These are phyloP conservation scores for Komagataella pastoris DNA, from an alignment of 805 yeast species.

Conservation along the genomic window DNA sequence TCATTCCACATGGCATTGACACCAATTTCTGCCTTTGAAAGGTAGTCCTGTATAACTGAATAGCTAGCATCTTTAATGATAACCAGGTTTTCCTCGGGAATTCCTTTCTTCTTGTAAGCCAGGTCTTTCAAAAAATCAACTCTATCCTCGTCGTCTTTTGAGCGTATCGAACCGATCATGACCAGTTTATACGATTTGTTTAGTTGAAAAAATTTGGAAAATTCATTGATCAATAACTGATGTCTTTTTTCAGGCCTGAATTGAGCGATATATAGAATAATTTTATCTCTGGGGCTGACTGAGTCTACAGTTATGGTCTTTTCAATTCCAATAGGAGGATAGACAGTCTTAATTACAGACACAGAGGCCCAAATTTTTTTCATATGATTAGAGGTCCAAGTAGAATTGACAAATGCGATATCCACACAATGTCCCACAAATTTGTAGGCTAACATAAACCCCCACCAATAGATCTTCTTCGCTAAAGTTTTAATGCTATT, in stretches of 20 bases:
- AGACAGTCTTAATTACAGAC: constrained; percentile 28
- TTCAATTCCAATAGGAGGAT: constrained; percentile 86
- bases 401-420: constrained; percentile 64
- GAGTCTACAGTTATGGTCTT: constrained; percentile 12
- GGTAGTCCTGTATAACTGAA: constrained; percentile 37
- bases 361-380: constrained; percentile 44
- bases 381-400: constrained; percentile 86
- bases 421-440: constrained; percentile 55
- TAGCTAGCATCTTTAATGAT: constrained; percentile 70
- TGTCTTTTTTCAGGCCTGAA: constrained; percentile 95
- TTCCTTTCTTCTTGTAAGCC: constrained; percentile 24
- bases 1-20: constrained; percentile 99
- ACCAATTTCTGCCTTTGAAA: constrained; percentile 55
- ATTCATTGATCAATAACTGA: constrained; percentile 51
- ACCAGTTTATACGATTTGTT: constrained; percentile 40
- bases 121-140: constrained; percentile 34
- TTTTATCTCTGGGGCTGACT: constrained; percentile 18
- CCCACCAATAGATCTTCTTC: constrained; percentile 59
- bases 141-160: constrained; percentile 45
- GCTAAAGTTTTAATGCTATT: constrained; percentile 13
- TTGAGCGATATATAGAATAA: constrained; percentile 67
- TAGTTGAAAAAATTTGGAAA: constrained; percentile 27
- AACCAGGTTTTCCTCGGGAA: constrained; percentile 19
- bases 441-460: constrained; percentile 49
- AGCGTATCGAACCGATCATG: constrained; percentile 77